Conservation (phyloP, 805 yeast species). For the Barnettozyma vustinii region DNA sequence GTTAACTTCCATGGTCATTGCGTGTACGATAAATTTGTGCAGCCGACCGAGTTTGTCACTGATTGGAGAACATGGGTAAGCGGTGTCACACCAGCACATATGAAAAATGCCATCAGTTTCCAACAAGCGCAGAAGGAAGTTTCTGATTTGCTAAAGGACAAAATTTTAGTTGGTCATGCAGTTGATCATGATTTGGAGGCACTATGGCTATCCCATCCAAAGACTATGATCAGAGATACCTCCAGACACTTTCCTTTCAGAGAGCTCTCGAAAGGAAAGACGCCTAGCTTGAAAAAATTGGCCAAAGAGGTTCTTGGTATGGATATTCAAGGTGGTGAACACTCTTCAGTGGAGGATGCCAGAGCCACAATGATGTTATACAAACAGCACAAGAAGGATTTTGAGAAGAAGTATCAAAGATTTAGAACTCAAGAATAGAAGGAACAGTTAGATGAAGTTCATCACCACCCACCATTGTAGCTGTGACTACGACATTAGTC, state of each 20-base stretch:
- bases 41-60: slow-evolving; percentile 68
- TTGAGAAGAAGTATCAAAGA: slow-evolving; percentile 39
- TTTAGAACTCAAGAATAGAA: slow-evolving; percentile 3
- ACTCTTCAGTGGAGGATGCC: slow-evolving; percentile 90
- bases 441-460: neutral
- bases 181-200: slow-evolving; percentile 72
- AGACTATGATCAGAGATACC: slow-evolving; percentile 64
- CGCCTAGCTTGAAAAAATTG: slow-evolving; percentile 69
- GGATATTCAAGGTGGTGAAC: slow-evolving; percentile 69
- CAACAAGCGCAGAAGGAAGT: slow-evolving; percentile 59
- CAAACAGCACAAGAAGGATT: slow-evolving; percentile 53
- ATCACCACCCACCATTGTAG: neutral
- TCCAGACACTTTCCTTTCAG: slow-evolving; percentile 55
- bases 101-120: slow-evolving; percentile 63
- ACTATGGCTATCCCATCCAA: slow-evolving; percentile 64
- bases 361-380: slow-evolving; percentile 81
- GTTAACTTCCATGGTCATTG: slow-evolving; percentile 78
- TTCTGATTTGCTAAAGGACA: slow-evolving; percentile 44
- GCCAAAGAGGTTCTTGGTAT: slow-evolving; percentile 48
- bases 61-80: slow-evolving; percentile 94
- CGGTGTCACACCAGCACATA: slow-evolving; percentile 69
- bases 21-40: slow-evolving; percentile 68
- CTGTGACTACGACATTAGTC: neutral
- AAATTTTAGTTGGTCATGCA: slow-evolving; percentile 80
- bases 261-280: slow-evolving; percentile 55